Base-by-base conservation (phyloP, 139 green algal genomes). In the Picochlorum sp. region DNA sequence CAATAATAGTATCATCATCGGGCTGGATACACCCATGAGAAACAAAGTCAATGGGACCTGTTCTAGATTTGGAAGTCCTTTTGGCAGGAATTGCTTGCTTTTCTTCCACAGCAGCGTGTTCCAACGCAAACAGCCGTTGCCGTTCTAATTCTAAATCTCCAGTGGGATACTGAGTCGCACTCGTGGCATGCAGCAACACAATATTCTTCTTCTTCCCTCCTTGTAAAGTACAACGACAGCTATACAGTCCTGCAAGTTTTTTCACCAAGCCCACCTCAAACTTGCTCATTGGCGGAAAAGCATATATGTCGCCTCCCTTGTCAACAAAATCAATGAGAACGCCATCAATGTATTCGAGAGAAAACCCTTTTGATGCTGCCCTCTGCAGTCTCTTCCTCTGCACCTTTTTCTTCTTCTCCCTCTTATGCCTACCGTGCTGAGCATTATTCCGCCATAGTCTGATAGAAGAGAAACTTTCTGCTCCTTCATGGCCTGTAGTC, bases 241-340 rank as follows among this genome's bases (percentile, higher is more conserved):
- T 73, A 30, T 83, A 86, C 20, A 80, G 57, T 30, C 56, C 52
- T 3, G 79, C 79, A 62, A 85, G 54, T 28, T 69, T 69, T 59
- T 63, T 45, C 11, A 76, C 60, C 8, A 57, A 45, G 13, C 60
- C 44, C 8, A 52, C 28, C 18, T 78, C 77, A 38, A 70, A 64
- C 56, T 78, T 77, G 37, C 45, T 45, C 56, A 80, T 69, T 3
- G 73, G 67, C 1, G 69, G 62, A 49, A 85, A 77, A 0, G 63
- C 79, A 65, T 80, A 60, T 41, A 80, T 62, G 56, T 84, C 77
- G 2, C 56, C 59, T 44, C 58, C 15, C 3, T 44, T 6, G 6
- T 30, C 38, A 38, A 83, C 75, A 63, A 84, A 78, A 7, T 67
- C 55, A 41, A 68, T 31, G 49, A 86, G 66, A 69, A 78, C 38